Conservation (phyloP, 2,329 filamentous ascomycete genomes). For the Colletotrichum noveboracense region DNA sequence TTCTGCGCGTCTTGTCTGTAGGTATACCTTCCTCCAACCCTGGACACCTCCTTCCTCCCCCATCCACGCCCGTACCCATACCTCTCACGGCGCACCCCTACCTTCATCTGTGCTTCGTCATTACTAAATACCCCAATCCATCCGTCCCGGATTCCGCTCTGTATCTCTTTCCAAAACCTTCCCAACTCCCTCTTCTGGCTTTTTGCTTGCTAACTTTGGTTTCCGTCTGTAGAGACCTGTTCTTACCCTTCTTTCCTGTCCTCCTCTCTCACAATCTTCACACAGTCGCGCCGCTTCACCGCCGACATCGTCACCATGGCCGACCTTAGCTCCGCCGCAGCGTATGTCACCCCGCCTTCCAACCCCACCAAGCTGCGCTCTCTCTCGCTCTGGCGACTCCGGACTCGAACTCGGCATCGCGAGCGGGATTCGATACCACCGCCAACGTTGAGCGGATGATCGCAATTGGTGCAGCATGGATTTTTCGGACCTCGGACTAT, state of each 20-base stretch:
- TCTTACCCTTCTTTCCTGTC: neutral
- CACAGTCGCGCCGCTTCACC: neutral
- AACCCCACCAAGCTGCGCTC: constrained; percentile 20
- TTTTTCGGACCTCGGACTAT: neutral
- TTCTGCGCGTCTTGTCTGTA: neutral
- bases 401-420: neutral
- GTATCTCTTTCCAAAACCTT: constrained; percentile 16
- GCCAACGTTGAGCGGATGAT: neutral
- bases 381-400: neutral
- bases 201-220: constrained; percentile 18
- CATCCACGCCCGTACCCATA: constrained; percentile 13
- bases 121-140: constrained; percentile 26
- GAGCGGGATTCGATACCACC: neutral
- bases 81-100: constrained; percentile 18
- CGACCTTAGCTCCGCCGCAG: constrained; percentile 24
- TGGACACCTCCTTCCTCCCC: neutral
- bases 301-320: constrained; percentile 24
- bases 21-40: neutral
- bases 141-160: constrained; percentile 21
- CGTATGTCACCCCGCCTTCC: constrained; percentile 25
- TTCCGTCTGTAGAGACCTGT: constrained; percentile 2
- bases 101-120: constrained; percentile 23
- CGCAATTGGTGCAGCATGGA: neutral
- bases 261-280: neutral
- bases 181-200: constrained; percentile 18